Evolutionary conservation across 2,329 filamentous ascomycete genomes (phyloP).

Genomic region (Colletotrichum cuscutae): DNA sequence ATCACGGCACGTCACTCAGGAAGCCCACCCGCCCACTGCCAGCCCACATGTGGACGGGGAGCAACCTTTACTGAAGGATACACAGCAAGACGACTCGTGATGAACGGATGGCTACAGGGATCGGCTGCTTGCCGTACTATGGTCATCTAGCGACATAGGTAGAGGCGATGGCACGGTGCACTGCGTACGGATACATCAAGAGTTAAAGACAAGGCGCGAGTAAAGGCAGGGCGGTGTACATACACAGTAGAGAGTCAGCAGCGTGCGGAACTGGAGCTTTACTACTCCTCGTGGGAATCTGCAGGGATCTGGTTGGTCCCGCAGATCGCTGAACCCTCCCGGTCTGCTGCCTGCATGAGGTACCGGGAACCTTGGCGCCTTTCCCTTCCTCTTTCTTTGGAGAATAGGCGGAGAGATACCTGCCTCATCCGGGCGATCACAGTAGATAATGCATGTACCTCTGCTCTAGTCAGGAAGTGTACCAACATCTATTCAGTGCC

Average conservation of each 20-base stretch:
- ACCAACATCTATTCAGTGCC: no score
- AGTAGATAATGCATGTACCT: neutral
- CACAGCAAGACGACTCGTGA: conserved; percentile 8
- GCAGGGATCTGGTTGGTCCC: conserved; percentile 30
- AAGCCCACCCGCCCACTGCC: conserved; percentile 7
- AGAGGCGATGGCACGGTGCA: no score
- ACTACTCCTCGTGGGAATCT: conserved; percentile 27
- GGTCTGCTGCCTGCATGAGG: neutral
- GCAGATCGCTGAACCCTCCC: conserved; percentile 26
- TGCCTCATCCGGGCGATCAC: neutral
- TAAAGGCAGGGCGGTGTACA: neutral
- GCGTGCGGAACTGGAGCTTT: conserved; percentile 6
- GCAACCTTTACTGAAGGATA: neutral
- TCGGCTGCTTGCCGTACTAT: neutral
- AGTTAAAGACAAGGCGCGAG: no score
- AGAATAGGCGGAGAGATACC: no score
- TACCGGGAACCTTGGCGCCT: conserved; percentile 2
- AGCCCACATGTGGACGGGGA: conserved; percentile 15
- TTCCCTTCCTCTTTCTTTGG: neutral
- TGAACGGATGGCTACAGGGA: neutral
- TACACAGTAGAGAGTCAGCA: conserved; percentile 7
- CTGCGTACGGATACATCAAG: neutral
- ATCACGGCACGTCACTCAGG: neutral
- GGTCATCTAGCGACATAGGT: no score
- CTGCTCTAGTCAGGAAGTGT: no score